phyloP scores from a whole-genome alignment of 2,329 filamentous ascomycete species.

The Trichothecium roseum region DNA sequence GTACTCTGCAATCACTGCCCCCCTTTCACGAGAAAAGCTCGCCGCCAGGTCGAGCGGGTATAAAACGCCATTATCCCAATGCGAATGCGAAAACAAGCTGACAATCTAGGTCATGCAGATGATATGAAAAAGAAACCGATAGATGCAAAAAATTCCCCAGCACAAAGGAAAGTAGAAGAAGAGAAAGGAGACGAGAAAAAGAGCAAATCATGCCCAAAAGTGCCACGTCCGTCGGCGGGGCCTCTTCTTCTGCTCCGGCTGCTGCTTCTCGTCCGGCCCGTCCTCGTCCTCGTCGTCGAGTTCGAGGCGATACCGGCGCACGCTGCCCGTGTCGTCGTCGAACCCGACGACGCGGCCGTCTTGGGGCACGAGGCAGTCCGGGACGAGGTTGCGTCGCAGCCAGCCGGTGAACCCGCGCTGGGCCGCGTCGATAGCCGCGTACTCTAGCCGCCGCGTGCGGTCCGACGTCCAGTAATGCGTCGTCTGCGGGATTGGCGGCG shows the following conservation, averaged over 20 bases:
- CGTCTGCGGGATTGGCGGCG: conserved; percentile 35
- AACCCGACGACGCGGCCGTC: conserved; percentile 41
- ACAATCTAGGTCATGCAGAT: no score
- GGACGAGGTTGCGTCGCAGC: conserved; percentile 45
- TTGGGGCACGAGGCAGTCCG: conserved; percentile 48
- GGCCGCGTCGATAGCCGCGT: conserved; percentile 56
- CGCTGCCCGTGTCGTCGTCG: conserved; percentile 53
- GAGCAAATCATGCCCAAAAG: conserved; percentile 2
- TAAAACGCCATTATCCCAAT: no score
- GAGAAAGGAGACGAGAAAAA: conserved; percentile 3
- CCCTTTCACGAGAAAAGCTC: no score
- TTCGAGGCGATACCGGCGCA: conserved; percentile 50
- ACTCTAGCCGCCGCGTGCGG: conserved; percentile 50
- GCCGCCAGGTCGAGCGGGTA: no score
- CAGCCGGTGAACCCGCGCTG: conserved; percentile 50
- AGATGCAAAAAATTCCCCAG: neutral
- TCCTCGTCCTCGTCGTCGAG: conserved; percentile 40
- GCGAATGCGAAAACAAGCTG: no score
- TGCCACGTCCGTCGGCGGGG: neutral
- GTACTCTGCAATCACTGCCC: no score
- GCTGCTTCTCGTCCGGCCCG: conserved; percentile 16
- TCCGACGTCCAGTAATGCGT: conserved; percentile 60
- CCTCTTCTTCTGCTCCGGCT: conserved; percentile 1
- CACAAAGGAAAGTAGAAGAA: conserved; percentile 1
- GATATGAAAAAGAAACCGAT: no score